phyloP scores from a whole-genome alignment of 495 filamentous ascomycete species.

The Staphylotrichum tortipilum region DNA sequence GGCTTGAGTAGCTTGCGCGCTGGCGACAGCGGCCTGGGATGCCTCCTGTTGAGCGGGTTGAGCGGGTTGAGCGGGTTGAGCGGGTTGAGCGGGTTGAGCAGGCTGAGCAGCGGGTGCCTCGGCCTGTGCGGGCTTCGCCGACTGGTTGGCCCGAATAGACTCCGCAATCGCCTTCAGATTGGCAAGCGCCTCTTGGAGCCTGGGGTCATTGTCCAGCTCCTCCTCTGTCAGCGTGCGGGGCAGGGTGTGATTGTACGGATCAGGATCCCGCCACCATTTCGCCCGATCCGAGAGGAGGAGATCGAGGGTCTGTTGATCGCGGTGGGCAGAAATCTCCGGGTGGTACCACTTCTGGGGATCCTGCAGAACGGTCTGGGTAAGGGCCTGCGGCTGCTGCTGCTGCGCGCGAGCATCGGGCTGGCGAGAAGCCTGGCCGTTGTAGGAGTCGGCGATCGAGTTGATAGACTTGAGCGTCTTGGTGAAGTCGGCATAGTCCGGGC shows the following conservation, averaged over 20 bases:
- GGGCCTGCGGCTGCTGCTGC: neutral
- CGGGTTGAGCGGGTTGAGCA: neutral
- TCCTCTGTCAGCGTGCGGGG: constrained; percentile 19
- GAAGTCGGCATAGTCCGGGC: constrained; percentile 19
- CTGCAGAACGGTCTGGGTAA: neutral
- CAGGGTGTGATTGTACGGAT: constrained; percentile 22
- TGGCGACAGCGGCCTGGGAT: neutral
- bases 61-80: neutral
- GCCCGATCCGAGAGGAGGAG: constrained; percentile 29
- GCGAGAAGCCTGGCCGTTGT: constrained; percentile 2
- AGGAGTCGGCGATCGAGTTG: constrained; percentile 13
- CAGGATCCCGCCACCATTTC: constrained; percentile 24
- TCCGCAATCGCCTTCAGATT: constrained; percentile 24
- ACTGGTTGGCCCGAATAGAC: constrained; percentile 17
- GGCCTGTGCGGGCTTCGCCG: neutral
- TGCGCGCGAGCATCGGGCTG: neutral
- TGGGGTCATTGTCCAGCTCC: constrained; percentile 26
- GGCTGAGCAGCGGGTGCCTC: neutral
- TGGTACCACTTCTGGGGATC: constrained; percentile 3
- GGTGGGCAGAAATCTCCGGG: constrained; percentile 1
- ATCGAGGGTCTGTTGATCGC: constrained; percentile 20
- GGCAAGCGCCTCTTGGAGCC: constrained; percentile 23
- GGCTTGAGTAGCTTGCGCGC: constrained; percentile 7
- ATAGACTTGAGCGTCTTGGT: constrained; percentile 15
- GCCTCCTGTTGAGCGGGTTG: constrained; percentile 3